phyloP scores from a whole-genome alignment of 495 filamentous ascomycete genomes.

The Penicillium desertorum region DNA sequence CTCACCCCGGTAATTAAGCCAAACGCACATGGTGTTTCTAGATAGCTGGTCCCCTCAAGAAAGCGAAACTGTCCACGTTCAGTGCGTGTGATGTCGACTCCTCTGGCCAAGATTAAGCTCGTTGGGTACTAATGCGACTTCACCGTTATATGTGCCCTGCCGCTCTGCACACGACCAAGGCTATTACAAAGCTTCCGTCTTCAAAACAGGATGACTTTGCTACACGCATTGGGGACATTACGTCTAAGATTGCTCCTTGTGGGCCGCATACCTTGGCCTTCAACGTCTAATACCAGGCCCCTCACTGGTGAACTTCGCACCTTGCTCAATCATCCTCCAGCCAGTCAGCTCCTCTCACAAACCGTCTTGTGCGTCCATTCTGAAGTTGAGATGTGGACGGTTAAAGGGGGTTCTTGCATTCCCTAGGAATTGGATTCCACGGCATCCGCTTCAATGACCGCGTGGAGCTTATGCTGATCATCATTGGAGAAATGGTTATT shows the following conservation, averaged over 20 bases:
- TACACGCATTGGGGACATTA: too few species aligned
- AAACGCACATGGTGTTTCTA: background rate
- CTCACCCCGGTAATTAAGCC: too few species aligned
- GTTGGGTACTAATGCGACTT: constrained; percentile 1
- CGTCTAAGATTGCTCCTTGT: too few species aligned
- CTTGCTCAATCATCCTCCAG: constrained; percentile 40
- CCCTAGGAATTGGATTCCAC: constrained; percentile 56
- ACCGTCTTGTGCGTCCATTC: constrained; percentile 61
- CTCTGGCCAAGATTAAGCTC: background rate
- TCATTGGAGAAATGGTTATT: constrained; percentile 65
- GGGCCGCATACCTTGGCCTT: background rate
- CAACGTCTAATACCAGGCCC: background rate
- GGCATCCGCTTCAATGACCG: constrained; percentile 36
- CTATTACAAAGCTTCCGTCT: too few species aligned
- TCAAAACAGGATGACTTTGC: too few species aligned
- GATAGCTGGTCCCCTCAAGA: background rate
- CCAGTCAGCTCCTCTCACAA: constrained; percentile 40
- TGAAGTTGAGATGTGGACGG: constrained; percentile 49
- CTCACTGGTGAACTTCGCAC: constrained; percentile 7
- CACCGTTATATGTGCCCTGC: background rate
- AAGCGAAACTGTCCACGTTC: background rate
- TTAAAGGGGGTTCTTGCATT: too few species aligned
- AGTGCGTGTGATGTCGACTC: too few species aligned
- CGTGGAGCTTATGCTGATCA: constrained; percentile 39
- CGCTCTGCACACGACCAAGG: too few species aligned